These are phyloP conservation scores for Digitaria exilis DNA, from an alignment of 202 grass and related monocot genomes.

Conservation along the genomic window DNA sequence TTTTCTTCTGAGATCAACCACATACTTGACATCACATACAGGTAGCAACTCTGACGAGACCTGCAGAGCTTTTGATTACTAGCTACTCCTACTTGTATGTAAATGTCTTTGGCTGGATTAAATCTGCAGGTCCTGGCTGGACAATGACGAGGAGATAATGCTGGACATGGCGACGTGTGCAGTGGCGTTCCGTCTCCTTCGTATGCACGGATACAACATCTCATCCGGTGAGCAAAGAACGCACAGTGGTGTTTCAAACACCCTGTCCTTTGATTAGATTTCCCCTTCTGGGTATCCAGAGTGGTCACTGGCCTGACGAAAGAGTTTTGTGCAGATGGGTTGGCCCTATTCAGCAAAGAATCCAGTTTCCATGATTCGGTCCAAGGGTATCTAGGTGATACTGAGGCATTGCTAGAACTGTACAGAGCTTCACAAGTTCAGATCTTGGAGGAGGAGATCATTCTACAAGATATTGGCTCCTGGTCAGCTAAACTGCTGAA, in stretches of 20 bases:
- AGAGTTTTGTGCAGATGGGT: constrained; percentile 30
- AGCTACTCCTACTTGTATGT: too few species aligned
- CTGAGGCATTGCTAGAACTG: constrained; percentile 48
- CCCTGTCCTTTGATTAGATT: too few species aligned
- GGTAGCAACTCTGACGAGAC: constrained; percentile 12
- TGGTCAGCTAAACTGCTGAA: constrained; percentile 51
- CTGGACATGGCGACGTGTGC: constrained; percentile 44
- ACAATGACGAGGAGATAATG: constrained; percentile 43
- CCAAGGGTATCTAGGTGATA: constrained; percentile 54
- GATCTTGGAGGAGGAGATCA: constrained; percentile 33
- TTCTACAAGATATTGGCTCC: constrained; percentile 42
- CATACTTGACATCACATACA: constrained; percentile 50
- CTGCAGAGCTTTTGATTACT: not conserved
- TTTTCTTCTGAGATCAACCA: constrained; percentile 46
- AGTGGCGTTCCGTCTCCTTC: constrained; percentile 56
- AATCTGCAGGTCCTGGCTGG: constrained; percentile 47
- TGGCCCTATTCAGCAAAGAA: constrained; percentile 31
- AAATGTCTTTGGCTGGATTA: not conserved
- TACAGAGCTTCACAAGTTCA: constrained; percentile 60
- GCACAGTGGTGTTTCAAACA: too few species aligned
- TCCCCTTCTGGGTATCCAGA: too few species aligned
- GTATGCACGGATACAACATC: constrained; percentile 52
- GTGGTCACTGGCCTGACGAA: too few species aligned
- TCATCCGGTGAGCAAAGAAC: constrained; percentile 34
- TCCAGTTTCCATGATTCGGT: constrained; percentile 39